Conservation (phyloP, 345 rosid species). For the Populus simonii region DNA sequence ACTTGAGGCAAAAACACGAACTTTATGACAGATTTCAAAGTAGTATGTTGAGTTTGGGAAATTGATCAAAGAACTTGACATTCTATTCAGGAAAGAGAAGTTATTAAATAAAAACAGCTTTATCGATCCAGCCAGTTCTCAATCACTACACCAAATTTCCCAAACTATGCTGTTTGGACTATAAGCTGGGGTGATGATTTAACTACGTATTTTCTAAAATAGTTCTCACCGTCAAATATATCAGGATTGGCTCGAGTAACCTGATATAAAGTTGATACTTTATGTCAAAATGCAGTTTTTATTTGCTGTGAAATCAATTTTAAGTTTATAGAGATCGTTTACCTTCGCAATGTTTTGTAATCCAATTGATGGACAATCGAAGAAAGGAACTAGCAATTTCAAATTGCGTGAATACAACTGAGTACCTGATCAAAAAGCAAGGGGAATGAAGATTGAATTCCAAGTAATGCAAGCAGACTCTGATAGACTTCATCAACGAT, state of each 20-base stretch:
- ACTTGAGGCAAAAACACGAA: background rate
- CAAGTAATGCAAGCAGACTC: background rate
- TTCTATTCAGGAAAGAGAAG: background rate
- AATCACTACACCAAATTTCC: background rate
- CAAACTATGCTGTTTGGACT: background rate
- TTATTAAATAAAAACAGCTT: background rate
- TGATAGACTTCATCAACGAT: background rate
- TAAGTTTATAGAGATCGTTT: conserved; percentile 10
- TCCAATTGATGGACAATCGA: conserved; percentile 65
- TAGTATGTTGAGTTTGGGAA: no score
- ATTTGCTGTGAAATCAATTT: background rate
- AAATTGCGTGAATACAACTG: conserved; percentile 75
- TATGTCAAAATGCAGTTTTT: background rate
- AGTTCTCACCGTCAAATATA: no score
- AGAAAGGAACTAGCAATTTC: conserved; percentile 81
- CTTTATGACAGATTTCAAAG: no score
- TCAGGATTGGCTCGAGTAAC: background rate
- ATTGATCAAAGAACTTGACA: background rate
- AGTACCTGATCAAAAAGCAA: conserved; percentile 43
- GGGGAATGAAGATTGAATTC: background rate
- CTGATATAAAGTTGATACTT: background rate
- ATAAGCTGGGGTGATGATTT: background rate
- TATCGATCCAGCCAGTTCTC: background rate
- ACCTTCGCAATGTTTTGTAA: conserved; percentile 68
- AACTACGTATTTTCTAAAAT: no score